These are phyloP conservation scores for Choiromyces venosus DNA, from an alignment of 495 filamentous ascomycete genomes.

Conservation along the genomic window DNA sequence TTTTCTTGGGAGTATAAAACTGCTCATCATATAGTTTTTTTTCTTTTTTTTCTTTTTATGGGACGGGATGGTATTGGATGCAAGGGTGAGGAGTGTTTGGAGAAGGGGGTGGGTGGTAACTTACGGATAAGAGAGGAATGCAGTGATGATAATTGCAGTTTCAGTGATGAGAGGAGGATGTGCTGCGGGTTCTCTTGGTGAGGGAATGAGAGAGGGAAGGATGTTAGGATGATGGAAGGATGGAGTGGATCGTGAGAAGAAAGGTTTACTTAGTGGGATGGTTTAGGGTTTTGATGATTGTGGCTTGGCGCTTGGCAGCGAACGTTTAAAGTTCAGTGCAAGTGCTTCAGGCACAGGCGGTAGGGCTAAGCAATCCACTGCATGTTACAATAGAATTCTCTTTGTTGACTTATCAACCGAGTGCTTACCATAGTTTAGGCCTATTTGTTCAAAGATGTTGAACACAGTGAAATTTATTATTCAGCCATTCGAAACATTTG, in stretches of 20 bases:
- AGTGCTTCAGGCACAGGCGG: neutral
- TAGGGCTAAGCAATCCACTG: neutral
- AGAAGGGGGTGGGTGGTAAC: neutral
- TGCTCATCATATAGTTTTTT: conserved; percentile 42
- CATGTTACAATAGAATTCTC: neutral
- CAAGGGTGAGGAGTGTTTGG: neutral
- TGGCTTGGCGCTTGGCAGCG: neutral
- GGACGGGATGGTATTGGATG: neutral
- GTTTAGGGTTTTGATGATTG: neutral
- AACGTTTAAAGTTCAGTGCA: neutral
- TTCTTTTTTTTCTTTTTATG: neutral
- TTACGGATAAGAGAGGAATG: neutral
- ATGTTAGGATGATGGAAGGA: neutral
- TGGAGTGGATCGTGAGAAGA: neutral
- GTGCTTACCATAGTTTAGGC: neutral
- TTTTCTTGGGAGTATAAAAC: conserved; percentile 33
- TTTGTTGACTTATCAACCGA: neutral
- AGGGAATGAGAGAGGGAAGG: neutral
- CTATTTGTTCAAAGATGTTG: neutral
- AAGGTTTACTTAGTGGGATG: neutral
- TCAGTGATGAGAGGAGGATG: neutral
- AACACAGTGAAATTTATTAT: neutral
- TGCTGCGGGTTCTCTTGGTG: neutral
- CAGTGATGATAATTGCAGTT: neutral
- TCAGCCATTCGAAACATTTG: neutral